Conservation (phyloP, 768 basidiomycete species). For the Myochromella boudieri region DNA sequence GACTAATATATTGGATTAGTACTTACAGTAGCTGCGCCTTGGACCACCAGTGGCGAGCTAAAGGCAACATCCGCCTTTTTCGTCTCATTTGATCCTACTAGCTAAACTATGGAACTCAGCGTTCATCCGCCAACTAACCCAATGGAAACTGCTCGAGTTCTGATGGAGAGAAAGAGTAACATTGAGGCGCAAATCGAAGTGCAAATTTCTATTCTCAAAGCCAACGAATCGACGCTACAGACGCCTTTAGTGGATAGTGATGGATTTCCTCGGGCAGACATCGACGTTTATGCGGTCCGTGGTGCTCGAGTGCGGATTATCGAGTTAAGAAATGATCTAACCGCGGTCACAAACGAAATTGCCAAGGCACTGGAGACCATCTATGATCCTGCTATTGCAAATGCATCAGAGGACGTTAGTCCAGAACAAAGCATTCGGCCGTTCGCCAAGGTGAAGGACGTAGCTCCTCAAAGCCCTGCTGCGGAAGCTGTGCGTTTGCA, state of each 20-base stretch:
- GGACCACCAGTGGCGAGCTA: no score
- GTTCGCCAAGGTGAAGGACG: conserved; percentile 81
- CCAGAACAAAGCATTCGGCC: conserved; percentile 31
- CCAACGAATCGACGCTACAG: conserved; percentile 63
- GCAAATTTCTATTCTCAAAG: conserved; percentile 60
- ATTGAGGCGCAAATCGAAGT: conserved; percentile 72
- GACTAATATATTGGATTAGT: no score
- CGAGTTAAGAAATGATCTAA: conserved; percentile 78
- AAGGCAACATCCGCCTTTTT: no score
- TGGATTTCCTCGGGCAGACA: conserved; percentile 86
- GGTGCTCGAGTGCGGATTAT: conserved; percentile 76
- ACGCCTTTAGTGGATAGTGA: conserved; percentile 81
- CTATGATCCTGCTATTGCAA: conserved; percentile 48
- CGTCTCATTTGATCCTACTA: no score
- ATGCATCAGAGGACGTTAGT: conserved; percentile 20
- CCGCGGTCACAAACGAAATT: conserved; percentile 62
- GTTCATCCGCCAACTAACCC: no score
- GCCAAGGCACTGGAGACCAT: conserved; percentile 67
- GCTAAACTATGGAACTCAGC: no score
- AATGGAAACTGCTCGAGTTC: conserved; percentile 55
- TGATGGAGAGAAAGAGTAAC: conserved; percentile 67
- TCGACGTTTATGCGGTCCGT: conserved; percentile 81
- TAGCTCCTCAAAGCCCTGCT: conserved; percentile 82
- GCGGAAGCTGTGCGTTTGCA: conserved; percentile 61
- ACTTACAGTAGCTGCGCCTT: no score